Conservation (phyloP, 2,329 filamentous ascomycete genomes). For the Aspergillus cejpii region DNA sequence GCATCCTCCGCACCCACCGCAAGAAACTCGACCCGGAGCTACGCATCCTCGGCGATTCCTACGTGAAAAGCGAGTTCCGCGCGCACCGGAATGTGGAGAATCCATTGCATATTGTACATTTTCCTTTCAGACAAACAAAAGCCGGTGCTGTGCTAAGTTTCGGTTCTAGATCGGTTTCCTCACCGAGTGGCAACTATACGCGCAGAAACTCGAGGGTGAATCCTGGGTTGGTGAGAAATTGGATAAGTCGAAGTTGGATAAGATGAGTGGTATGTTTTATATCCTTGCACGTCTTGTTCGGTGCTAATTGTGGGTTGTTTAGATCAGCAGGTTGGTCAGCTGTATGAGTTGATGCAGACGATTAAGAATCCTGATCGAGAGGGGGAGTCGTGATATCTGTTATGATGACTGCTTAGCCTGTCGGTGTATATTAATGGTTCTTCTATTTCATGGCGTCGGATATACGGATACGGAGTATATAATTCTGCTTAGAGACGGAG, state of each 20-base stretch:
- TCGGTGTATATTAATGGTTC: too few relatives aligned
- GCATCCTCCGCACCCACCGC: constrained; percentile 78
- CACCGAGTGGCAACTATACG: constrained; percentile 93
- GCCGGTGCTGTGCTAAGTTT: too few relatives aligned
- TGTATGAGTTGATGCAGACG: constrained; percentile 89
- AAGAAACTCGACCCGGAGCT: constrained; percentile 65
- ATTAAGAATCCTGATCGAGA: constrained; percentile 52
- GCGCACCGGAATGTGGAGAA: constrained; percentile 80
- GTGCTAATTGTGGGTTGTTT: constrained; percentile 5
- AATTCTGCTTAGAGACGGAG: constrained; percentile 3
- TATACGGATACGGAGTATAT: too few relatives aligned
- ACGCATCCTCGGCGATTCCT: constrained; percentile 82
- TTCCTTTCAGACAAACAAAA: too few relatives aligned
- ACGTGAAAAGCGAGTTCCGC: constrained; percentile 87
- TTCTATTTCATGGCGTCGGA: neutral
- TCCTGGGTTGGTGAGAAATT: constrained; percentile 77
- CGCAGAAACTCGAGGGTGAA: constrained; percentile 83
- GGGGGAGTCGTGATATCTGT: constrained; percentile 7
- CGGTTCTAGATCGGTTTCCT: constrained; percentile 95
- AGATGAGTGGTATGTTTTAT: constrained; percentile 79
- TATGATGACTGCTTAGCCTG: too few relatives aligned
- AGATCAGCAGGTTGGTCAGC: constrained; percentile 89
- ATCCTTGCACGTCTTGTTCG: constrained; percentile 1
- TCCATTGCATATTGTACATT: constrained; percentile 74
- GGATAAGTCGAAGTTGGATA: constrained; percentile 75